phyloP scores from a whole-genome alignment of 2,329 filamentous ascomycete genomes.

The Ceratocystis lukuohia region DNA sequence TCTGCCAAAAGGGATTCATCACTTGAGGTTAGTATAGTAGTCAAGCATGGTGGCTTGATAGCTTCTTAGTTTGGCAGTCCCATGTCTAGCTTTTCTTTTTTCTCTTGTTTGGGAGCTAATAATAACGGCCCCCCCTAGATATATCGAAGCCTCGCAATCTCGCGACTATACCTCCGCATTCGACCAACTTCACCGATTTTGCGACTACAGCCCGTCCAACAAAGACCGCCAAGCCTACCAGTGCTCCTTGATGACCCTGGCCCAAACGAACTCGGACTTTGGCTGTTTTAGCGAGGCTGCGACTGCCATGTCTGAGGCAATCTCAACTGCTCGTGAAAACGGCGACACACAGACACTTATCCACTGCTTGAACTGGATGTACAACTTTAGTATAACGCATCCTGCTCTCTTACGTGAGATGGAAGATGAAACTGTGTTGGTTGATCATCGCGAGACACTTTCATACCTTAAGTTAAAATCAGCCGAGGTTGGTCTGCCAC shows the following conservation, averaged over 20 bases:
- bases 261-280: constrained; percentile 88
- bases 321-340: constrained; percentile 87
- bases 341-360: constrained; percentile 86
- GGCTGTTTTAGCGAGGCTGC: constrained; percentile 81
- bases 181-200: constrained; percentile 85
- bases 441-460: constrained; percentile 66
- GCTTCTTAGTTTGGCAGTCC: too few species aligned
- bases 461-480: constrained; percentile 75
- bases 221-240: constrained; percentile 79
- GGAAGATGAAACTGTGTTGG: constrained; percentile 59
- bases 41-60: too few species aligned
- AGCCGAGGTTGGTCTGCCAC: constrained; percentile 75
- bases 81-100: too few species aligned
- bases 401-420: constrained; percentile 58
- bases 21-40: constrained; percentile 43
- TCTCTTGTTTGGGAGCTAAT: too few species aligned
- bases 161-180: constrained; percentile 85
- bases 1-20: constrained; percentile 62
- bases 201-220: constrained; percentile 69
- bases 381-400: constrained; percentile 81
- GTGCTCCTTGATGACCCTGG: constrained; percentile 85
- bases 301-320: constrained; percentile 87
- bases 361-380: constrained; percentile 90
- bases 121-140: constrained; percentile 35
- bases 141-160: constrained; percentile 81